Conservation (phyloP, 768 basidiomycete species). For the Amylocystis lapponica region DNA sequence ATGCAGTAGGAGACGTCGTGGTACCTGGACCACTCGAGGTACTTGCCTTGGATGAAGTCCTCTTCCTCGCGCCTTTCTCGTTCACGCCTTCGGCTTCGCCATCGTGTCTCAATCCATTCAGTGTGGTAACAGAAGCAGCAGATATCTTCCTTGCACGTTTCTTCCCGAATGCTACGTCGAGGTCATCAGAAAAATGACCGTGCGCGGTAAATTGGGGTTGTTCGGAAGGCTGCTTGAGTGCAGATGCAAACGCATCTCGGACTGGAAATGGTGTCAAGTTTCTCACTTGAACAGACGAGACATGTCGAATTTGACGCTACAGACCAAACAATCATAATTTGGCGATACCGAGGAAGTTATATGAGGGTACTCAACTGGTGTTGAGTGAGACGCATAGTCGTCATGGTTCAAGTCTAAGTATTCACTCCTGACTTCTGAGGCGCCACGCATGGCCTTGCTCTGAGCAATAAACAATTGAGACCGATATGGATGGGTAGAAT, state of each 20-base stretch:
- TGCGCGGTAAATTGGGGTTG: slow-evolving; percentile 52
- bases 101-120: slow-evolving; percentile 41
- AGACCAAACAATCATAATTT: no score
- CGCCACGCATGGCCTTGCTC: not conserved
- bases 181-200: slow-evolving; percentile 63
- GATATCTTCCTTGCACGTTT: slow-evolving; percentile 61
- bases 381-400: not conserved
- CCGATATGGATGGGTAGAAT: no score
- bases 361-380: slow-evolving; percentile 4
- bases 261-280: slow-evolving; percentile 84
- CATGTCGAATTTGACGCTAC: slow-evolving; percentile 68
- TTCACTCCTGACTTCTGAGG: not conserved
- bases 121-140: slow-evolving; percentile 45
- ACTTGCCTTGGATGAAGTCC: slow-evolving; percentile 42
- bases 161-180: slow-evolving; percentile 54
- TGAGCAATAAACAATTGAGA: not conserved
- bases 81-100: slow-evolving; percentile 19
- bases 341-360: not conserved
- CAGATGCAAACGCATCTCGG: slow-evolving; percentile 72
- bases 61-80: slow-evolving; percentile 36
- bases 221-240: slow-evolving; percentile 61
- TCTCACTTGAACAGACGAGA: slow-evolving; percentile 66
- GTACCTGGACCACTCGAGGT: slow-evolving; percentile 2
- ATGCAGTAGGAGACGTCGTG: slow-evolving; percentile 18
- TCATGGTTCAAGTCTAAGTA: not conserved